Percentiles rank a stretch among this genome's conserved stretches.
phyloP scores from a whole-genome alignment of 2,329 filamentous ascomycete species.

The Alternaria sp. region DNA sequence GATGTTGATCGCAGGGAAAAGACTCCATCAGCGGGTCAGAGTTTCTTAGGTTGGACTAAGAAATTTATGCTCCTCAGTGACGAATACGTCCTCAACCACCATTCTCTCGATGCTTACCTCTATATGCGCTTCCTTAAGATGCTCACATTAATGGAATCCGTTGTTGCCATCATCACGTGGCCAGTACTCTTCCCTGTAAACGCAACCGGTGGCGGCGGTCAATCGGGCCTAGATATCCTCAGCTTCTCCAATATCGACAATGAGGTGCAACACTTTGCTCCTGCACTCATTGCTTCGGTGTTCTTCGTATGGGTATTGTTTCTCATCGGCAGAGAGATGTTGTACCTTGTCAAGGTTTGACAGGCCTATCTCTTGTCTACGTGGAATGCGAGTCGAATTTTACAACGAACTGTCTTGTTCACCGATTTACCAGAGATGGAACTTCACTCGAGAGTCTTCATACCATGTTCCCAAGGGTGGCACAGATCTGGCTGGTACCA shows the following conservation, averaged over 20 bases:
- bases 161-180: constrained; percentile 57
- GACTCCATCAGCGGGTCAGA: constrained; percentile 56
- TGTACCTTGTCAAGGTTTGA: constrained; percentile 58
- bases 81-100: constrained; percentile 57
- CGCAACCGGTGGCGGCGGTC: constrained; percentile 50
- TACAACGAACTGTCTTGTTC: constrained; percentile 59
- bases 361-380: constrained; percentile 59
- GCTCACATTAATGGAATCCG: constrained; percentile 54
- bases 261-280: constrained; percentile 53
- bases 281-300: constrained; percentile 54
- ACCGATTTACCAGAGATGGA: constrained; percentile 55
- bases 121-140: constrained; percentile 59
- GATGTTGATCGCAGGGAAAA: constrained; percentile 19
- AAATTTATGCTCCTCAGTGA: constrained; percentile 56
- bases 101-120: constrained; percentile 60
- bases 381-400: constrained; percentile 55
- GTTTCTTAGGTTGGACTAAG: constrained; percentile 63
- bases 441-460: constrained; percentile 53
- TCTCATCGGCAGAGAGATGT: constrained; percentile 56
- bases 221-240: constrained; percentile 50
- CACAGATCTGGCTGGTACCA: constrained; percentile 58
- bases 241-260: constrained; percentile 35
- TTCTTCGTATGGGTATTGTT: constrained; percentile 56
- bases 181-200: constrained; percentile 60
- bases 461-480: constrained; percentile 51